Percentiles rank a stretch among this genome's conserved stretches.
Conservation (phyloP, 768 basidiomycete species). For the Saitozyma podzolica region DNA sequence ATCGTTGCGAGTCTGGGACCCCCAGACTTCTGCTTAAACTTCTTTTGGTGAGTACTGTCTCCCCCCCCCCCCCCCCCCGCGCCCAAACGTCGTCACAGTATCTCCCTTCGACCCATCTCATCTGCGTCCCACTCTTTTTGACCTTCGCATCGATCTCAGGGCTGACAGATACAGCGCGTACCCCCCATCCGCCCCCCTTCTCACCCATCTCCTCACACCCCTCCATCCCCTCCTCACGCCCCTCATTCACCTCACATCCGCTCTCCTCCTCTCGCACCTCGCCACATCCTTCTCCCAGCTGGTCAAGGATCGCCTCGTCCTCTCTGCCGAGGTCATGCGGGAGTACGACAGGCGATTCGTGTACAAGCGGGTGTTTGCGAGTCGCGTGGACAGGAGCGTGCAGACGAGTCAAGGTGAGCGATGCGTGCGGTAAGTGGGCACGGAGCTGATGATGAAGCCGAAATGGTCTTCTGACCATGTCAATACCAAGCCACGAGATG, state of each 20-base stretch:
- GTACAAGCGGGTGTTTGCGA: slow-evolving; percentile 45
- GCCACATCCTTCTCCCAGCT: slow-evolving; percentile 40
- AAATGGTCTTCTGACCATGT: no score
- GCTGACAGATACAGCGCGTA: slow-evolving; percentile 29
- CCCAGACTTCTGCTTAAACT: slow-evolving; percentile 46
- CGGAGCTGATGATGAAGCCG: no score
- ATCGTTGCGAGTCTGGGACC: slow-evolving; percentile 49
- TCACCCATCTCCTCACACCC: slow-evolving; percentile 41
- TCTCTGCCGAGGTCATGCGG: slow-evolving; percentile 50
- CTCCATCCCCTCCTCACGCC: slow-evolving; percentile 40
- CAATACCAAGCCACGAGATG: no score
- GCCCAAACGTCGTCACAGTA: no score
- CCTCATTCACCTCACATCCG: slow-evolving; percentile 31
- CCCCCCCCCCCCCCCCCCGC: no score
- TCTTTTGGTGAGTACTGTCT: slow-evolving; percentile 45
- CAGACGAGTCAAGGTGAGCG: slow-evolving; percentile 43
- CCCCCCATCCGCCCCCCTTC: slow-evolving; percentile 39
- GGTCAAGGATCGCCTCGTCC: slow-evolving; percentile 46
- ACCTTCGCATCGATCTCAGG: background rate
- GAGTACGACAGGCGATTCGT: slow-evolving; percentile 52
- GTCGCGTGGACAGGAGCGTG: slow-evolving; percentile 41
- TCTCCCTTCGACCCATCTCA: no score
- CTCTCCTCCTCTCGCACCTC: slow-evolving; percentile 40
- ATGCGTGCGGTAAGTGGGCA: no score
- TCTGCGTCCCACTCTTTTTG: no score